phyloP scores from a whole-genome alignment of 1,284 basidiomycete genomes.

The Ceratobasidium sp. region DNA sequence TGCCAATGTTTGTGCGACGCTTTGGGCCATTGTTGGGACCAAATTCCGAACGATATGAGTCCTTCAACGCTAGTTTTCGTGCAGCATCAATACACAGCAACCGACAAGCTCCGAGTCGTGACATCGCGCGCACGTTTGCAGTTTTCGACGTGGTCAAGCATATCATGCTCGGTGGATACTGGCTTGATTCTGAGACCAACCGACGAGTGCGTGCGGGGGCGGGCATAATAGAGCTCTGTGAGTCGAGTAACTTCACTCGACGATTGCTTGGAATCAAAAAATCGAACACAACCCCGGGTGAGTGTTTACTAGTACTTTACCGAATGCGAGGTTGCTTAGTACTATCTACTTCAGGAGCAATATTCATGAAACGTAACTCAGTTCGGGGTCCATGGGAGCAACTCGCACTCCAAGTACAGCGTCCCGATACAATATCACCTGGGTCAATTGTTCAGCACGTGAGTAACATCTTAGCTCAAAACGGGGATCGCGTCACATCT shows the following conservation, averaged over 20 bases:
- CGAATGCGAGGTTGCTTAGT: no score
- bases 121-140: conserved; percentile 58
- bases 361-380: no score
- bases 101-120: conserved; percentile 60
- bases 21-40: conserved; percentile 59
- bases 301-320: neutral
- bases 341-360: no score
- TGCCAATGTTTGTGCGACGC: conserved; percentile 56
- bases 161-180: conserved; percentile 45
- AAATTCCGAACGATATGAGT: conserved; percentile 60
- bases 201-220: neutral
- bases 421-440: no score
- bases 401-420: no score
- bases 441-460: no score
- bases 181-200: neutral
- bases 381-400: no score
- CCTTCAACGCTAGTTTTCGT: conserved; percentile 59
- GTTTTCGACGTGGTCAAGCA: neutral
- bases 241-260: neutral
- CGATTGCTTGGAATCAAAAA: neutral
- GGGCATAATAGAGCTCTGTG: neutral
- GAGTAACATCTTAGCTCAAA: no score
- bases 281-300: neutral
- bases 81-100: conserved; percentile 59
- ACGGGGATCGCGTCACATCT: no score